Base-by-base conservation (phyloP, 1,284 basidiomycete species). In the Ceratobasidium sp. region DNA sequence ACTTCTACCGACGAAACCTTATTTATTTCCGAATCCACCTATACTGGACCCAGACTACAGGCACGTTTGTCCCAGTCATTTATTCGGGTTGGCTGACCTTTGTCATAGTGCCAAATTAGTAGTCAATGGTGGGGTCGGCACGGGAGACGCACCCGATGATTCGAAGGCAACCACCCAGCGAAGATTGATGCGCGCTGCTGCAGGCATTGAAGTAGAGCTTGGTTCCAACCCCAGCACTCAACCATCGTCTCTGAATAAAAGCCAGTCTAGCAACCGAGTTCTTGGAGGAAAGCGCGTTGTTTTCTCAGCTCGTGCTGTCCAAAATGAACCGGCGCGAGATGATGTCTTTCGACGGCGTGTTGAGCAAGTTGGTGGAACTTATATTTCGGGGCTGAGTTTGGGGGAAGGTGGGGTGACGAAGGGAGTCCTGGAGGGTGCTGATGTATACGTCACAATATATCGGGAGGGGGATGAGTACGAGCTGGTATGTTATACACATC, bases 381-480 rank as follows among this genome's bases (percentile, higher is more conserved):
- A 72, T 39, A 72, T 72, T 14, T 72, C 68, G 29, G 68, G 68
- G 7, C 13, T 72, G 8, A 49, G 46, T n/a, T 41, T 72, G 4
- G 68, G 68, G 19, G 56, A 31, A n/a, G 16, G 46, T 27, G 41
- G 54, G 79, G 88, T 19, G 83, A 92, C 4, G 77, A 83, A 53
- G 83, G 83, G 53, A 77, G 80, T 22, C 76, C 78, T 82, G 14
- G 81, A 83, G 0, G 81, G 82, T 14, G 88, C 87, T 24, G 92
- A 95, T 79, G 84, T 93, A 1, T 86, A 91, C 53, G 83, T 96
- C 7, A 90, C 91, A 7, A 83, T 87, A 76, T 91, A 86, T 81
- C 84, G 94, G 37, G 84, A 85, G 75, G 93, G 93, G 1, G 82
- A 84, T 72, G 87, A 89, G 0, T 96, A 90, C 81, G 87, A 89